Evolutionary conservation across 164 flowering plant genomes (phyloP), one percentile per base, ranked within the genome.

Genomic region (Protea cynaroides): DNA sequence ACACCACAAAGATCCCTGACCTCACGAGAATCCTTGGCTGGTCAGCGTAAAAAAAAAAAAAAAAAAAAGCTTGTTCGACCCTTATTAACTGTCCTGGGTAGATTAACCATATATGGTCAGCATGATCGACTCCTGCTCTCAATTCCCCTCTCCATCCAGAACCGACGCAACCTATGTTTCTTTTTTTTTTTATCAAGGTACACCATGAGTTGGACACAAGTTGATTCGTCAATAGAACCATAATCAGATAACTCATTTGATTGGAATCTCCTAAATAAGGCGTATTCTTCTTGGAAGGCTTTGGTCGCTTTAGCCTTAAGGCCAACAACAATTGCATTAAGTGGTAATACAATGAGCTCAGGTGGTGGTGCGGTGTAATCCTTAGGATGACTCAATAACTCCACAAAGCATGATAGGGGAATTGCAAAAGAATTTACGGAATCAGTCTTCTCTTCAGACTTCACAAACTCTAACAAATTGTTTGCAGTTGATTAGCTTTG

Each of bases 111-210:
- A n/a, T n/a, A n/a, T n/a, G n/a, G n/a, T n/a, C n/a, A n/a, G n/a
- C n/a, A n/a, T n/a, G n/a, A n/a, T n/a, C n/a, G n/a, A n/a, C n/a
- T 81, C 95, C 97, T 88, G 49, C 59, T 78, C 62, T 90, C 97
- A 0, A 72, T 55, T 8, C 97, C 97, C 57, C 91, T 74, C 74
- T 90, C 97, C 87, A 83, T 83, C 29, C 85, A 71, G 51, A 75
- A 90, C 44, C 67, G 74, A 58, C 78, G 58, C 17, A 80, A 65
- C 10, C 74, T 79, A 61, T 73, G 73, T n/a, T n/a, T n/a, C n/a
- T n/a, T n/a, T n/a, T n/a, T n/a, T n/a, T n/a, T n/a, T 50, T 78
- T 79, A 13, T 68, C 75, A 8, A 38, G 58, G 60, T 80, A 82
- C 34, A 83, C 24, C 56, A 88, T 54, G 29, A 79, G 69, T 59